Evolutionary conservation across 2,329 filamentous ascomycete genomes (phyloP), one percentile per base, ranked within the genome.

Genomic region (Monosporascus sp.): DNA sequence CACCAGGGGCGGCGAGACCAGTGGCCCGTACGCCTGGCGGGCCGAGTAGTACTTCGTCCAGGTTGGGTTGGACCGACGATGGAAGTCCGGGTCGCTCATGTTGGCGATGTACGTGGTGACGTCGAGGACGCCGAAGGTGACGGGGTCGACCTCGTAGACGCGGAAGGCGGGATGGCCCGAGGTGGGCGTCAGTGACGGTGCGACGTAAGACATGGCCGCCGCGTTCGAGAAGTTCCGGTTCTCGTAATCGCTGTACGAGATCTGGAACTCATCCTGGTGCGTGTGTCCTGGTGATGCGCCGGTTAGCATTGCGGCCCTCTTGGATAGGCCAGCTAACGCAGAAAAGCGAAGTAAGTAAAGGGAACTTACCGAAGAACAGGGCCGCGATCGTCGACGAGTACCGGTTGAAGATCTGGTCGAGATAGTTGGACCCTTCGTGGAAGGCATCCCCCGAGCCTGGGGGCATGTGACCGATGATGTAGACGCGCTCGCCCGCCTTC

Each of bases 21-120:
- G 66, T 0, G 72, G 58, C 6, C 79, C 80, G 60, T 84, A 84
- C 7, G 72, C 68, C 50, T 76, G 75, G 61, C 77, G 80, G 35
- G 78, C 81, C 2, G 78, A 81, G 66, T 84, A 84, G 64, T 79
- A 78, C 50, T 76, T 75, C 7, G 67, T 69, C 79, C 80, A 85
- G n/a, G 70, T 64, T 2, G 80, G 81, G 0, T 73, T 72, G 2
- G 65, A 59, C 0, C 67, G 67, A 54, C 36, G 35, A 49, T 77
- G 72, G 59, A 74, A 81, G 8, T 66, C 62, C 0, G 74, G 65
- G 38, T 73, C 65, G 43, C 63, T 70, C 67, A 80, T 76, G 62
- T 83, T 74, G 52, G 81, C 77, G 22, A 76, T 74, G 65, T 83
- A 84, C 1, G 76, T 77, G 4, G 74, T 78, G 35, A 71, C 69